Base-by-base conservation (phyloP, 805 yeast species). In the Isabelozyma heimii region DNA sequence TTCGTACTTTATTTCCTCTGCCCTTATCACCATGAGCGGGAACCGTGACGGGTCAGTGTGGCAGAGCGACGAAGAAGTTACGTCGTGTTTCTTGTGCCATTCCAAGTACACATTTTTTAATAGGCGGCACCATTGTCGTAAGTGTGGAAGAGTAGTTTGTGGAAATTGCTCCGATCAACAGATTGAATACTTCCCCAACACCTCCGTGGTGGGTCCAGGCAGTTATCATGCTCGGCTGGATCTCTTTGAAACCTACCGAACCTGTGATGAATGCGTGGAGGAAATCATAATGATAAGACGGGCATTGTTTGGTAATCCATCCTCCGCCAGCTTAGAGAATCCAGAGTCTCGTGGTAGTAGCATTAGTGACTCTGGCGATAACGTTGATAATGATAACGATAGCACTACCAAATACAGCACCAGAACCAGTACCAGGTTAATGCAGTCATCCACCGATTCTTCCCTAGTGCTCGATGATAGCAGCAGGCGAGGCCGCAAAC, bases 61-160 rank as follows among this genome's bases (percentile, higher is more conserved):
- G 97, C 91, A 89, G 66, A 76, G 81, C 3, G 96, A 90, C 62
- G 70, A 66, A 5, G 80, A 70, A 1, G 85, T 70, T 1, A 17
- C 53, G 0, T 59, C 58, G 2, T 89, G 97, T 60, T 73, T 75
- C 16, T 57, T 82, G 4, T 89, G 97, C 63, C 59, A 61, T 28
- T 51, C 62, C 0, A 47, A 54, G 38, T 89, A 83, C 67, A 72
- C 84, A 2, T 65, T 88, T 48, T 83, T 86, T 63, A 79, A 73
- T 61, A 75, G 97, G 49, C 77, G 91, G 48, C 97, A 89, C 67
- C 97, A 89, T 63, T 89, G 97, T 65, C 75, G 94, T 46, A 75
- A 73, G 50, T 89, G 97, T 68, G 97, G 97, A 2, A 72, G 82
- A 33, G 85, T 90, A 0, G 88, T 85, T 14, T 89, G 97, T 65